Base-by-base conservation (phyloP, 495 filamentous ascomycete genomes). In the Schizothecium vesticola region DNA sequence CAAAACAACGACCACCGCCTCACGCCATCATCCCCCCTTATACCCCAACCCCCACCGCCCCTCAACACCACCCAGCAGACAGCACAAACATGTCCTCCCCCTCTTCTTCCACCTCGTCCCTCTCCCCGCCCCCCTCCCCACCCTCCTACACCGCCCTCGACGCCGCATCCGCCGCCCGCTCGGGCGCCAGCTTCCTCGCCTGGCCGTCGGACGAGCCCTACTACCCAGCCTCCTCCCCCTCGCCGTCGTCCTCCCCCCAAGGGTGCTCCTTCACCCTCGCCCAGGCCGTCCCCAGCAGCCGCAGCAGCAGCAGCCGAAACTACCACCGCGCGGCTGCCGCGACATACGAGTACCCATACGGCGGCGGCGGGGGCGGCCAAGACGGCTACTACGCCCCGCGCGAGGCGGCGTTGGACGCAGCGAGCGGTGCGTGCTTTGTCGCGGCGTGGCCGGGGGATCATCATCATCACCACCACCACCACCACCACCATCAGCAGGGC, bases 201-300 rank as follows among this genome's bases (percentile, higher is more conserved):
- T 78, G 76, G 76, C 76, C 76, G 5, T 56, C 59, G 9, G 75
- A 77, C 23, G 62, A 78, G 70, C 9, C 66, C 7, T 78, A 73
- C 66, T 23, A 22, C 23, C 57, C 59, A 1, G 22, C 23, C 13
- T 56, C 33, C 0, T 43, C 29, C 22, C 56, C 64, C 0, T 31
- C 63, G 6, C 5, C 23, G 0, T 31, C 63, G 12, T 9, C 23
- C 16, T 6, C 21, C 28, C 19, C 56, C 51, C 23, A 55, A 56
- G 8, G 56, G 26, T 21, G 13, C 55, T 13, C 31, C 56, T 22
- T 5, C 43, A 57, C 64, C 28, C 28, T 19, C 43, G 26, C 51
- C 43, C 19, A n/a, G 6, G 13, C 43, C 23, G 36, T 16, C 16
- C 23, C 43, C 63, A 56, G 3, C n/a, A 1, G 3, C 62, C 19